Conservation (phyloP, 2,329 filamentous ascomycete genomes). For the Nigrograna mackinnonii region DNA sequence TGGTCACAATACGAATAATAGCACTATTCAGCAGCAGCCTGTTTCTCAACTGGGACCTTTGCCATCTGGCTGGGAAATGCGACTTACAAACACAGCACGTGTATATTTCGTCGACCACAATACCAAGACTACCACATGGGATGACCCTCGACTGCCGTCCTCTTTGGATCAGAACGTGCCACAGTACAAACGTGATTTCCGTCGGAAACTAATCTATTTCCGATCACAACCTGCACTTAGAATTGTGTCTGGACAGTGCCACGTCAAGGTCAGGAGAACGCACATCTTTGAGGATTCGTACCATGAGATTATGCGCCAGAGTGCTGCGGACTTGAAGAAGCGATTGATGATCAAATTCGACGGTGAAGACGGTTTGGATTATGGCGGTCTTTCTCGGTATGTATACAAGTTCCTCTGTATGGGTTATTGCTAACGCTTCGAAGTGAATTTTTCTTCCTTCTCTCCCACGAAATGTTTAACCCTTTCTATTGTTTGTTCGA, state of each 20-base stretch:
- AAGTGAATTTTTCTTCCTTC: conserved; percentile 98
- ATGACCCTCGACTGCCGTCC: conserved; percentile 91
- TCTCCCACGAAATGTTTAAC: conserved; percentile 99
- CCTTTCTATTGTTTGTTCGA: conserved; percentile 99
- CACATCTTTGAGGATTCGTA: conserved; percentile 99
- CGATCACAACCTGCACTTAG: conserved; percentile 94
- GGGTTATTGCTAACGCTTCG: conserved; percentile 14
- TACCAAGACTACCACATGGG: conserved; percentile 99
- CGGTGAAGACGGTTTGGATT: conserved; percentile 96
- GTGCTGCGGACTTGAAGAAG: conserved; percentile 95
- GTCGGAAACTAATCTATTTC: conserved; percentile 98
- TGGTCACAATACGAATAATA: conserved; percentile 73
- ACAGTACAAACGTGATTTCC: conserved; percentile 99
- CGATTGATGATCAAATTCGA: conserved; percentile 99
- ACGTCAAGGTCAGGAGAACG: conserved; percentile 94
- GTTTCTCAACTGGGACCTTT: conserved; percentile 94
- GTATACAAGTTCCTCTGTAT: conserved; percentile 15
- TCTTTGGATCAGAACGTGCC: conserved; percentile 97
- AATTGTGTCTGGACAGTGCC: conserved; percentile 93
- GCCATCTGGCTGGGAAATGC: conserved; percentile 99
- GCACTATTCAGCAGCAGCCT: conserved; percentile 94
- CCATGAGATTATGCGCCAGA: conserved; percentile 96
- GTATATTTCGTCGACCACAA: conserved; percentile 99
- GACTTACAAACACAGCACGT: conserved; percentile 93
- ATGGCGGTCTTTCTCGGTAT: conserved; percentile 87